Evolutionary conservation across 2,329 filamentous ascomycete species (phyloP).

Genomic region (Fusarium nisikadoi): DNA sequence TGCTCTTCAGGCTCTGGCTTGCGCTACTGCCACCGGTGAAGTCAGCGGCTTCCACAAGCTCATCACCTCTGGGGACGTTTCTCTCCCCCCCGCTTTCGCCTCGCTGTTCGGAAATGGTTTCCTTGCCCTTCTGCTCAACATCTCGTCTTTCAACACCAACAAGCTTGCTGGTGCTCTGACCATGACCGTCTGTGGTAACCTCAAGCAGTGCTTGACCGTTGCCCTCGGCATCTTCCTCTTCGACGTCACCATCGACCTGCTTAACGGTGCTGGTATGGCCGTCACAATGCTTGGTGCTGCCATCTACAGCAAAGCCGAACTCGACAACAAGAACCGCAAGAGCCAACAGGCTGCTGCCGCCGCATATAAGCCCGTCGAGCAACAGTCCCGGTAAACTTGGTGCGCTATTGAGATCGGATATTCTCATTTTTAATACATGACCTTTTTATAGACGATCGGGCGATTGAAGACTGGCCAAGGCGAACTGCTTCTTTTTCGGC

Average conservation of each 20-base stretch:
- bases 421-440: conserved; percentile 42
- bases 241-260: conserved; percentile 59
- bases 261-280: conserved; percentile 66
- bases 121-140: conserved; percentile 66
- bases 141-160: conserved; percentile 68
- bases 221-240: conserved; percentile 64
- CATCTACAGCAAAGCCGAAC: conserved; percentile 68
- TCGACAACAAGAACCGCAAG: conserved; percentile 57
- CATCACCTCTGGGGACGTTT: conserved; percentile 50
- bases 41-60: conserved; percentile 54
- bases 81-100: conserved; percentile 52
- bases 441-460: conserved; percentile 42
- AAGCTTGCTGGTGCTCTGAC: conserved; percentile 67
- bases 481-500: conserved; percentile 32
- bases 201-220: conserved; percentile 68
- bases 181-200: conserved; percentile 68
- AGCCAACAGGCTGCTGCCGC: conserved; percentile 46
- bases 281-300: conserved; percentile 66
- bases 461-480: conserved; percentile 23
- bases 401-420: conserved; percentile 15
- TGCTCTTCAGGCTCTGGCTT: conserved; percentile 63
- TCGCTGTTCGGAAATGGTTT: conserved; percentile 62
- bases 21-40: conserved; percentile 64
- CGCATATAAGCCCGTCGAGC: conserved; percentile 52
- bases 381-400: conserved; percentile 42